Evolutionary conservation across 2,329 filamentous ascomycete species (phyloP).

Genomic region (Penicillium oxalicum): DNA sequence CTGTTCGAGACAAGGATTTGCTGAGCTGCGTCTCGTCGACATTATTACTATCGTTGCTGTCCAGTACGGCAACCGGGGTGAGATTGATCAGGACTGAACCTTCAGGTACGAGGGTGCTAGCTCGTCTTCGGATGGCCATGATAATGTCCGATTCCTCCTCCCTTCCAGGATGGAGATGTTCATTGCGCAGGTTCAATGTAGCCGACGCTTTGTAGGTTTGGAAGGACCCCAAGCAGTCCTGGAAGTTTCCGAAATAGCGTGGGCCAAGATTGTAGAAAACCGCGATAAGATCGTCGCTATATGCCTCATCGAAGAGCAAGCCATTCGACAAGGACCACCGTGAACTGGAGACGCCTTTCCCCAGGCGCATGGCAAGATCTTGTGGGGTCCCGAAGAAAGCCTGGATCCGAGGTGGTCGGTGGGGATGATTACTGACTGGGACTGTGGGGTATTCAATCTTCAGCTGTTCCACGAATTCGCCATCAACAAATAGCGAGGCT

Average conservation of each 20-base stretch:
- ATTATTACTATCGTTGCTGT: slow-evolving; percentile 69
- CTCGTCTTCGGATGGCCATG: slow-evolving; percentile 77
- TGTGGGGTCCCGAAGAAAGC: slow-evolving; percentile 90
- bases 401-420: slow-evolving; percentile 60
- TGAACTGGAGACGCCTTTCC: slow-evolving; percentile 66
- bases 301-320: slow-evolving; percentile 76
- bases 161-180: slow-evolving; percentile 80
- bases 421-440: slow-evolving; percentile 57
- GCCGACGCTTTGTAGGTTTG: slow-evolving; percentile 95
- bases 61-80: slow-evolving; percentile 71
- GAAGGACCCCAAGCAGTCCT: slow-evolving; percentile 91
- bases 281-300: slow-evolving; percentile 86
- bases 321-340: slow-evolving; percentile 87
- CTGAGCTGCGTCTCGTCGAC: slow-evolving; percentile 68
- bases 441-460: slow-evolving; percentile 80
- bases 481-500: slow-evolving; percentile 83
- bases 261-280: slow-evolving; percentile 87
- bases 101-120: slow-evolving; percentile 74
- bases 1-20: slow-evolving; percentile 66
- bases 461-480: slow-evolving; percentile 87
- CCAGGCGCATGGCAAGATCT: slow-evolving; percentile 71
- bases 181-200: slow-evolving; percentile 82
- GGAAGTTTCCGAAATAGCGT: slow-evolving; percentile 90
- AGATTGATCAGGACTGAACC: slow-evolving; percentile 75
- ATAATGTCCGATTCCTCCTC: slow-evolving; percentile 90